Evolutionary conservation across 2,329 filamentous ascomycete species (phyloP), one percentile per base, ranked within the genome.

Genomic region (Verticillium klebahnii): DNA sequence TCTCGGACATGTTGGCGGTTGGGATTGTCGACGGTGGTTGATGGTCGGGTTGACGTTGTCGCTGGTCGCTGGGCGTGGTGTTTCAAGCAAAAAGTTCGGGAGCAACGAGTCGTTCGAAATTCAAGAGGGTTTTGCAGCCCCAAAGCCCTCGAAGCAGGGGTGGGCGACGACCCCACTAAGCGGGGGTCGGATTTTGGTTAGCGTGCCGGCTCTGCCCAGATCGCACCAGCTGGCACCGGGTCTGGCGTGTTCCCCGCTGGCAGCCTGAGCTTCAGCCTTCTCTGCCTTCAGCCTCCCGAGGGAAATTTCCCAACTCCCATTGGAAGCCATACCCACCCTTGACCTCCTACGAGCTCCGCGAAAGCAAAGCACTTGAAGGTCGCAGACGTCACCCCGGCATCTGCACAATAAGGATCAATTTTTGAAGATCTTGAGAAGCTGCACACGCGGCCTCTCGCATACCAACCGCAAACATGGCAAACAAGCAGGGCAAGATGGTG

Each of bases 401-500:
- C 73, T 70, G 73, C 72, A 68, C 64, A 67, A 63, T 68, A 67
- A 68, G 66, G 60, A 70, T 63, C 71, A 75, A 79, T 79, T 80
- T 82, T 78, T 83, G 79, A 73, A 70, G 74, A 66, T 64, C 58
- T 56, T 60, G 70, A 73, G 70, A 68, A 66, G 68, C 70, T 75
- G 68, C 71, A 56, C 60, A 63, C 66, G 73, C 69, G 71, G 67
- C 62, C 61, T 62, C 66, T 67, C 66, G 69, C 63, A 70, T 61
- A 50, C 66, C 66, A 70, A 76, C 69, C 67, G 71, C 72, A 74
- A 88, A 77, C 69, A 89, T 89, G 88, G 86, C 89, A 75, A 94
- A 97, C 86, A 96, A 97, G 80, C 93, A 97, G 80, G 95, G 95
- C 80, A 98, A 99, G 86, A 98, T 99, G 95, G 95, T 98, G 83